Conservation (phyloP, 83 land plant genomes). For the Picea abies region DNA sequence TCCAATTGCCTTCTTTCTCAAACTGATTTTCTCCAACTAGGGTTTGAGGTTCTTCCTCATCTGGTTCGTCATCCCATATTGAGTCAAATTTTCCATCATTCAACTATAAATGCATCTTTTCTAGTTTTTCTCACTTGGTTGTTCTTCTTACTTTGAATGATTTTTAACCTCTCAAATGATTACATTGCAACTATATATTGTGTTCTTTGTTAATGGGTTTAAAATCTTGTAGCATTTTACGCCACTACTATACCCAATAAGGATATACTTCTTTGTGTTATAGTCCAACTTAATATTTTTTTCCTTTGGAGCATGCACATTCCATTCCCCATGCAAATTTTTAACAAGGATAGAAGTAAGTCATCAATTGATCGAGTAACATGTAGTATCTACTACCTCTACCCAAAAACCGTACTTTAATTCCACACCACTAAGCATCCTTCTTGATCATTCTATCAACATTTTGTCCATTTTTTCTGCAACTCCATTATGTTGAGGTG, state of each 20-base stretch:
- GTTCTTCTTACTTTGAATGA: neutral
- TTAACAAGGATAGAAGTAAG: too few relatives aligned
- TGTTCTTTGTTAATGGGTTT: neutral
- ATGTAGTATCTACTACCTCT: too few relatives aligned
- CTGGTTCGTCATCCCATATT: neutral
- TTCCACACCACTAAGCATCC: too few relatives aligned
- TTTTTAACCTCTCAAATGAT: neutral
- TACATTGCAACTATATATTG: neutral
- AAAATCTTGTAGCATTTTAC: neutral
- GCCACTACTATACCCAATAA: neutral
- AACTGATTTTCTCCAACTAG: neutral
- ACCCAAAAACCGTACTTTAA: too few relatives aligned
- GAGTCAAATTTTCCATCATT: neutral
- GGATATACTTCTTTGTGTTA: neutral
- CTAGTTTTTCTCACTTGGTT: neutral
- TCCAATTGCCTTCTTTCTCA: neutral
- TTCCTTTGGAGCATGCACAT: neutral
- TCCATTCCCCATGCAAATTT: too few relatives aligned
- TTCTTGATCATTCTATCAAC: too few relatives aligned
- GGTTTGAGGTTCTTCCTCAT: neutral
- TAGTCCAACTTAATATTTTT: neutral
- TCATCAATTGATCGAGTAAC: too few relatives aligned
- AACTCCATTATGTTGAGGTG: too few relatives aligned
- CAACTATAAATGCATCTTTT: neutral
- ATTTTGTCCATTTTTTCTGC: too few relatives aligned